A percentile compares a stretch with the other conserved stretches of the same genome.
phyloP scores from a whole-genome alignment of 1,139 yeast species.

The Debaryomyces fabryi region DNA sequence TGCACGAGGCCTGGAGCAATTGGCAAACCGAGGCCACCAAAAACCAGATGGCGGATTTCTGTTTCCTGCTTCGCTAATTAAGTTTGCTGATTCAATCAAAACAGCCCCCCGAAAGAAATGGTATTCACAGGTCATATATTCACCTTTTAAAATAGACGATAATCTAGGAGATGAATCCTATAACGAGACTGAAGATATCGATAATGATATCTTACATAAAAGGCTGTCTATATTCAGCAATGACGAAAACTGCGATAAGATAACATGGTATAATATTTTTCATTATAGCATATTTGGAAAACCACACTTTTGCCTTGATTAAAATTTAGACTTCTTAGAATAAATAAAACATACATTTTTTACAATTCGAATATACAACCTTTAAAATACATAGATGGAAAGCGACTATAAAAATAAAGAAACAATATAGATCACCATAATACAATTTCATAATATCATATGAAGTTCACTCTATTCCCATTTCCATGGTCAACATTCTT shows the following conservation, averaged over 20 bases:
- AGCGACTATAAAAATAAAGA: slow-evolving; percentile 3
- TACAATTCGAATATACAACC: background rate
- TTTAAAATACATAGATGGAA: slow-evolving; percentile 5
- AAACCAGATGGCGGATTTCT: slow-evolving; percentile 14
- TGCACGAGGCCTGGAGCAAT: background rate
- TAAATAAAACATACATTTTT: slow-evolving; percentile 5
- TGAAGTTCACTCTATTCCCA: slow-evolving; percentile 24
- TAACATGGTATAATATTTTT: slow-evolving; percentile 53
- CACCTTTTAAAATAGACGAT: slow-evolving; percentile 7
- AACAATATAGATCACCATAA: background rate
- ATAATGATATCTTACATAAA: slow-evolving; percentile 3
- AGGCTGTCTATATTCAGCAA: slow-evolving; percentile 19
- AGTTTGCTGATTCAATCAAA: slow-evolving; percentile 16
- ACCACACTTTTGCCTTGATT: slow-evolving; percentile 40
- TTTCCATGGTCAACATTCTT: slow-evolving; percentile 5
- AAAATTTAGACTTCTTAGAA: slow-evolving; percentile 1
- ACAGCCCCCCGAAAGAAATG: slow-evolving; percentile 27
- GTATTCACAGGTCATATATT: slow-evolving; percentile 27
- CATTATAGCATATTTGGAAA: slow-evolving; percentile 53
- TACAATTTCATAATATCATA: slow-evolving; percentile 12
- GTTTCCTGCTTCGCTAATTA: slow-evolving; percentile 27
- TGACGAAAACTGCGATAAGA: slow-evolving; percentile 40
- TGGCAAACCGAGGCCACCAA: background rate
- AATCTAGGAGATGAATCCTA: slow-evolving; percentile 1
- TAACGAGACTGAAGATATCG: background rate